A percentile compares a stretch with the other conserved stretches of the same genome.
These are phyloP conservation scores for Pterulicium gracile DNA, from an alignment of 1,284 basidiomycete genomes.

Conservation along the genomic window DNA sequence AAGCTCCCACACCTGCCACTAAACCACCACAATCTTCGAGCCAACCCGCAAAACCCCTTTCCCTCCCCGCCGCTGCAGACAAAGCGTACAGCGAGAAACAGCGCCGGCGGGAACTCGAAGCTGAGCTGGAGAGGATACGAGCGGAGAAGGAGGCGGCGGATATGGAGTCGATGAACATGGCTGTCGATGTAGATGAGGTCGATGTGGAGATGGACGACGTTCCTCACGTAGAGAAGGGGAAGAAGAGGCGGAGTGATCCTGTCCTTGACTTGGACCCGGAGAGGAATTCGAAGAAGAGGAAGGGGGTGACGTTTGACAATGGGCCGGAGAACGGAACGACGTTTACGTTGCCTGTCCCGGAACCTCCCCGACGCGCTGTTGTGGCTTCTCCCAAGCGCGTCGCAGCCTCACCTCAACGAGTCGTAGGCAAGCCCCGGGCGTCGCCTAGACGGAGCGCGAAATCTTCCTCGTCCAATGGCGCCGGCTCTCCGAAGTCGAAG, in stretches of 20 bases:
- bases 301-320: neutral
- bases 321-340: no score
- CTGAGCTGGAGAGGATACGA: no score
- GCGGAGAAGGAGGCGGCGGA: no score
- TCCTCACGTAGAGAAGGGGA: constrained; percentile 41
- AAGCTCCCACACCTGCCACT: no score
- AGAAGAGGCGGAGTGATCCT: constrained; percentile 37
- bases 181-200: constrained; percentile 25
- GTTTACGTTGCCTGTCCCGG: neutral
- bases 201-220: constrained; percentile 40
- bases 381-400: neutral
- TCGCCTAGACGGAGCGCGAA: neutral
- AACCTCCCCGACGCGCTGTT: neutral
- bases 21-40: no score
- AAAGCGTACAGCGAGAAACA: no score
- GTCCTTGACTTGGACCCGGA: constrained; percentile 28
- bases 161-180: constrained; percentile 23
- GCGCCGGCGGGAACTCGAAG: no score
- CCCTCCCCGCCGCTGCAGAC: no score
- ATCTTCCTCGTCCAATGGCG: neutral
- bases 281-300: constrained; percentile 4
- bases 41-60: no score
- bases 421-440: neutral
- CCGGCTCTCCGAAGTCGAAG: neutral
- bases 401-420: no score